Evolutionary conservation across 306 rosid species (phyloP).

Genomic region (Quercus berberidifolia): DNA sequence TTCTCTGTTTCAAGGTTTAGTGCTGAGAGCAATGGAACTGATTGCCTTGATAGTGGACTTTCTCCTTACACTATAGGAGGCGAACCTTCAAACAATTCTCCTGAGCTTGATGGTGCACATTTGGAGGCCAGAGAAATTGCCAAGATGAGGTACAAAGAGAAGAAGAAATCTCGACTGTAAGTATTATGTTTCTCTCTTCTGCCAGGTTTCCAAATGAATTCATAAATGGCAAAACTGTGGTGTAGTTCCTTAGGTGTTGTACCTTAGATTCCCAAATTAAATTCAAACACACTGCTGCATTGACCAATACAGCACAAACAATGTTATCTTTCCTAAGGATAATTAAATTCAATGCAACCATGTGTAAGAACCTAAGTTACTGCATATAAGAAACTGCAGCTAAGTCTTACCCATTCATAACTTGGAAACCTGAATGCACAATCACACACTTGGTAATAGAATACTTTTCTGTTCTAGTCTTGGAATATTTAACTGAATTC

Average conservation of each 20-base stretch:
- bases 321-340: too few relatives aligned
- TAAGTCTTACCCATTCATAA: background rate
- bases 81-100: slow-evolving; percentile 27
- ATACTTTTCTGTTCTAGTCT: background rate
- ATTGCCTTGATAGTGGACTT: slow-evolving; percentile 31
- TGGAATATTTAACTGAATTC: background rate
- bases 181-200: slow-evolving; percentile 20
- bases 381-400: too few relatives aligned
- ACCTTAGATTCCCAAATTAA: too few relatives aligned
- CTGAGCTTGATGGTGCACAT: slow-evolving; percentile 22
- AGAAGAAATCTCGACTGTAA: slow-evolving; percentile 44
- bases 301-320: too few relatives aligned
- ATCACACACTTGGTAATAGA: background rate
- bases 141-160: slow-evolving; percentile 36
- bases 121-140: slow-evolving; percentile 28
- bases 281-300: too few relatives aligned
- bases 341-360: too few relatives aligned
- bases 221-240: background rate
- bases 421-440: background rate
- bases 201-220: slow-evolving; percentile 1
- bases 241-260: too few relatives aligned
- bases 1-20: slow-evolving; percentile 38
- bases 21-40: slow-evolving; percentile 27
- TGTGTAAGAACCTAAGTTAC: too few relatives aligned
- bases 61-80: slow-evolving; percentile 32